Conservation (phyloP, 768 basidiomycete genomes). For the Artomyces pyxidatus region DNA sequence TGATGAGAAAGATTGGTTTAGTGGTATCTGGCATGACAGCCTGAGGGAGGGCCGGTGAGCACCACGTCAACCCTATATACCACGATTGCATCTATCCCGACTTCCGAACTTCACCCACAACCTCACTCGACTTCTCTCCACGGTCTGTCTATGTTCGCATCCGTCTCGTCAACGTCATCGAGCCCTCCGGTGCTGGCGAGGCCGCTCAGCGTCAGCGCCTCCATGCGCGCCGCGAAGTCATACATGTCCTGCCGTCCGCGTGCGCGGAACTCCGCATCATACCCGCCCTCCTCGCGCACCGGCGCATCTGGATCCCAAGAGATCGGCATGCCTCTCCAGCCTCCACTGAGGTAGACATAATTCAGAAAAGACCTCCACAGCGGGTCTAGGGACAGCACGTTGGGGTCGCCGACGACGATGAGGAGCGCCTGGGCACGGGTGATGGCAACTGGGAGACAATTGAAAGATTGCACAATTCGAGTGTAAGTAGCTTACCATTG, state of each 20-base stretch:
- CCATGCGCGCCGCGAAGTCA: conserved; percentile 31
- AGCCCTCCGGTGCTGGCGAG: too few species aligned
- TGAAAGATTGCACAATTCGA: neutral
- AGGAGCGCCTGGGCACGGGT: conserved; percentile 53
- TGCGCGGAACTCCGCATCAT: conserved; percentile 28
- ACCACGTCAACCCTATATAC: too few species aligned
- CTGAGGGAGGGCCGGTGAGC: too few species aligned
- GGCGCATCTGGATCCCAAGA: conserved; percentile 39
- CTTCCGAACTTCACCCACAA: too few species aligned
- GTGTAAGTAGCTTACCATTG: neutral
- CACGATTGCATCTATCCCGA: too few species aligned
- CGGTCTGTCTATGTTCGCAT: conserved; percentile 3
- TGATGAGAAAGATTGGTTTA: too few species aligned
- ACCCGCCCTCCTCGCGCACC: conserved; percentile 32
- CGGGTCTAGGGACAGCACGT: conserved; percentile 50
- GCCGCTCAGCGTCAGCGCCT: conserved; percentile 23
- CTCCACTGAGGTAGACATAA: conserved; percentile 44
- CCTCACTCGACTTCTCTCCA: conserved; percentile 4
- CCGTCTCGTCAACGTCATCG: neutral
- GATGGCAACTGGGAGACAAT: conserved; percentile 37
- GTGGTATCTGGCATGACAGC: too few species aligned
- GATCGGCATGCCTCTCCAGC: conserved; percentile 44
- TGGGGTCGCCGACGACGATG: conserved; percentile 49
- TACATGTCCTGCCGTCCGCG: conserved; percentile 34
- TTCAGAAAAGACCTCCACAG: conserved; percentile 53